A percentile compares a stretch with the other conserved stretches of the same genome.
These are phyloP conservation scores for Arxiozyma slooffiae DNA, from an alignment of 1,139 yeast species.

Conservation along the genomic window DNA sequence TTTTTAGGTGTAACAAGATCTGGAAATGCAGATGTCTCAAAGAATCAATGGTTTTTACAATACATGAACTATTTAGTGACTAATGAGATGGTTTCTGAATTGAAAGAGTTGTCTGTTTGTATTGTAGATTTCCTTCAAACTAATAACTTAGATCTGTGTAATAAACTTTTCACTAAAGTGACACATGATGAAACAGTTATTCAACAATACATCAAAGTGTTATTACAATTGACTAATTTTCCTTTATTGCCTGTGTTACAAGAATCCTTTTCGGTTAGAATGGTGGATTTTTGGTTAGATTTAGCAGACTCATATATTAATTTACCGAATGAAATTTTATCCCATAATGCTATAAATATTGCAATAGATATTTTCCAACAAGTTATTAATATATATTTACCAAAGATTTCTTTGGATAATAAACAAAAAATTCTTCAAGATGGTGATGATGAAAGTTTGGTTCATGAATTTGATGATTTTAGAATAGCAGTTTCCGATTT, in stretches of 20 bases:
- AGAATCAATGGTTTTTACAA: slow-evolving; percentile 30
- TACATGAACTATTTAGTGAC: slow-evolving; percentile 37
- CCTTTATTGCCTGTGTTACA: slow-evolving; percentile 57
- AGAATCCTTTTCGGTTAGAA: slow-evolving; percentile 56
- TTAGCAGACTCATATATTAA: slow-evolving; percentile 47
- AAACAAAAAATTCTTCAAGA: slow-evolving; percentile 26
- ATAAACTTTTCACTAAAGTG: slow-evolving; percentile 36
- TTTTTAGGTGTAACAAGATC: slow-evolving; percentile 29
- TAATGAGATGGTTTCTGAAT: slow-evolving; percentile 36
- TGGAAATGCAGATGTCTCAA: slow-evolving; percentile 13
- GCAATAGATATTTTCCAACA: slow-evolving; percentile 28
- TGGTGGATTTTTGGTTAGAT: slow-evolving; percentile 74
- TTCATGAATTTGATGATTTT: slow-evolving; percentile 51
- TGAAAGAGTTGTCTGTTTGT: slow-evolving; percentile 43
- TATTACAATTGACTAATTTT: slow-evolving; percentile 48
- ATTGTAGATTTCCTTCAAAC: slow-evolving; percentile 44
- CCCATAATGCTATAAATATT: slow-evolving; percentile 21
- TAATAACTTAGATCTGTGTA: slow-evolving; percentile 43
- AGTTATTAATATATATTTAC: slow-evolving; percentile 27
- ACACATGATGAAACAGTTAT: slow-evolving; percentile 17
- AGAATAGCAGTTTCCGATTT: slow-evolving; percentile 69
- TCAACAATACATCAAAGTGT: slow-evolving; percentile 38
- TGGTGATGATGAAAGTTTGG: slow-evolving; percentile 23
- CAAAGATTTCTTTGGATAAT: slow-evolving; percentile 26
- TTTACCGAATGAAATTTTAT: slow-evolving; percentile 20